Conservation (phyloP, 106 monocot species). For the Iris macrosiphon region DNA sequence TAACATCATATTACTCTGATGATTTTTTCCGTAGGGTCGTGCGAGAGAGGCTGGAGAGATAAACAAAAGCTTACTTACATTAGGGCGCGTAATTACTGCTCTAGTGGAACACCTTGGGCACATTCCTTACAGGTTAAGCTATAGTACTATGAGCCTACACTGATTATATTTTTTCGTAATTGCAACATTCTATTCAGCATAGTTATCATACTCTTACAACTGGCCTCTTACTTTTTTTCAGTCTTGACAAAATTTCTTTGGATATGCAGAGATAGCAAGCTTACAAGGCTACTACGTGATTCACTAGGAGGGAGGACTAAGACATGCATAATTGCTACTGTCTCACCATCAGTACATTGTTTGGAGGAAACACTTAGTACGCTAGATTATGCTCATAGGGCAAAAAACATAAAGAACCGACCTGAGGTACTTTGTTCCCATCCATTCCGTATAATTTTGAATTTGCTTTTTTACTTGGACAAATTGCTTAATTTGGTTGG, state of each 20-base stretch:
- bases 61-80: slow-evolving; percentile 94
- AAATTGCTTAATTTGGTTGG: too few relatives aligned
- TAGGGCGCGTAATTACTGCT: slow-evolving; percentile 97
- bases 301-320: slow-evolving; percentile 97
- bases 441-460: background rate
- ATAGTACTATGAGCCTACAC: too few relatives aligned
- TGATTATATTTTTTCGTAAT: too few relatives aligned
- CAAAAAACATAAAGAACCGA: slow-evolving; percentile 95
- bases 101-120: slow-evolving; percentile 98
- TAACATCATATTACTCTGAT: background rate
- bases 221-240: too few relatives aligned
- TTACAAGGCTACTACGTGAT: slow-evolving; percentile 91
- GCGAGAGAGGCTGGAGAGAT: slow-evolving; percentile 99
- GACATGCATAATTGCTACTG: slow-evolving; percentile 99
- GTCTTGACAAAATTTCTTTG: too few relatives aligned
- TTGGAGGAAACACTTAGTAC: slow-evolving; percentile 98
- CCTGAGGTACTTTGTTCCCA: slow-evolving; percentile 63
- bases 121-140: slow-evolving; percentile 94
- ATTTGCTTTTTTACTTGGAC: too few relatives aligned
- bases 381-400: slow-evolving; percentile 97
- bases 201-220: too few relatives aligned
- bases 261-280: slow-evolving; percentile 85
- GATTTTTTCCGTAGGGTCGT: slow-evolving; percentile 47
- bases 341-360: slow-evolving; percentile 94
- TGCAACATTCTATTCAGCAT: too few relatives aligned